Evolutionary conservation across 176 grass and related monocot species (phyloP).

Genomic region (Urochloa ruziziensis): DNA sequence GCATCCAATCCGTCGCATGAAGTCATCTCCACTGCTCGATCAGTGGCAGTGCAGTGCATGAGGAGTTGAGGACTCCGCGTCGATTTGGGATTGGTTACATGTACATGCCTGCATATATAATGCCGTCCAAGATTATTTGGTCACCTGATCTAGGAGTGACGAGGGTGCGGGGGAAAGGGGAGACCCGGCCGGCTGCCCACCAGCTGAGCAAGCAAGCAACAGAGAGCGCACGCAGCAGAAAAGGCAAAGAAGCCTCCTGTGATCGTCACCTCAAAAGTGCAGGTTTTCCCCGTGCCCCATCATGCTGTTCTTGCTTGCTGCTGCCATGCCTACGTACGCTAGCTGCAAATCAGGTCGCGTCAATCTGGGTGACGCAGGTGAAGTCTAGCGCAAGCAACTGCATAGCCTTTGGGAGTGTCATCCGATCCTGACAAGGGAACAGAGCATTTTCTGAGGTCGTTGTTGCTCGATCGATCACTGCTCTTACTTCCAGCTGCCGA

Average conservation of each 20-base stretch:
- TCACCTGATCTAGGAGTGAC: no score
- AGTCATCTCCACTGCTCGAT: not conserved
- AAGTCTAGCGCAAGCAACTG: slow-evolving; percentile 28
- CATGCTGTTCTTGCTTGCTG: not conserved
- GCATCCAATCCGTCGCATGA: not conserved
- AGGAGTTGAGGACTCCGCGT: no score
- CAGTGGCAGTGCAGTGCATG: not conserved
- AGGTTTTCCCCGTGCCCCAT: not conserved
- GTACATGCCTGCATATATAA: no score
- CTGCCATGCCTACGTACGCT: not conserved
- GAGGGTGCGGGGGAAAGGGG: no score
- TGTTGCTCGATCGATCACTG: not conserved
- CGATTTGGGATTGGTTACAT: no score
- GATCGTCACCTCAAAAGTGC: no score
- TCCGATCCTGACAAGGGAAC: not conserved
- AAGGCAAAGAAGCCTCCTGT: not conserved
- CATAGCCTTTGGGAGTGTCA: not conserved
- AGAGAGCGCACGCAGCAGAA: not conserved
- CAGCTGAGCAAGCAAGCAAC: not conserved
- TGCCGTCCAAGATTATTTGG: no score
- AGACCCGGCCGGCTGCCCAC: no score
- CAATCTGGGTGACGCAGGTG: not conserved
- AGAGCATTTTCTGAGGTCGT: not conserved
- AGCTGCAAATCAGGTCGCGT: not conserved
- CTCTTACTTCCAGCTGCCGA: not conserved